A percentile compares a stretch with the other conserved stretches of the same genome.
Conservation (phyloP, 352 stramenopile genomes). For the Phytophthora fragariaefolia region DNA sequence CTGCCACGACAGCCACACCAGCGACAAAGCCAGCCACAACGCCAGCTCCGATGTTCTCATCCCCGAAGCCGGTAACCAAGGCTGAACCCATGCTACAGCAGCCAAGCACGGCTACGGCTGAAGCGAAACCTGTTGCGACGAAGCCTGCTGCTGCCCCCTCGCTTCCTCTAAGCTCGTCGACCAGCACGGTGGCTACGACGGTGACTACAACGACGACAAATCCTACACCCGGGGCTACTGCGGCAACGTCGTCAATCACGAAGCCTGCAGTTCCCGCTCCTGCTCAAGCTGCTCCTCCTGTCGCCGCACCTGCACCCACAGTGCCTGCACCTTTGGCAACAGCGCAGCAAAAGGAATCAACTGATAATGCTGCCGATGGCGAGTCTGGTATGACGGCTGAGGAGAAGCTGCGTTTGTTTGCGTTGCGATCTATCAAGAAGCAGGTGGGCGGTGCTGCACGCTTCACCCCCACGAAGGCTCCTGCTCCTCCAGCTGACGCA, state of each 20-base stretch:
- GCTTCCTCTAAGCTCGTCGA: constrained; percentile 20
- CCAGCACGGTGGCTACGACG: constrained; percentile 18
- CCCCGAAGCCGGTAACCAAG: constrained; percentile 25
- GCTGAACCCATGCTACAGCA: constrained; percentile 15
- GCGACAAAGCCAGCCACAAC: constrained; percentile 24
- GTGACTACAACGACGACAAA: constrained; percentile 26
- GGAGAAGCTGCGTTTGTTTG: constrained; percentile 70
- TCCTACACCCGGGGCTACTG: constrained; percentile 7
- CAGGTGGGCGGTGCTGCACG: constrained; percentile 43
- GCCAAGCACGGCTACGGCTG: constrained; percentile 11
- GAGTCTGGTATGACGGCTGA: constrained; percentile 49
- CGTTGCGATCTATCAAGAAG: constrained; percentile 76
- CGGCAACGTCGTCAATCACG: constrained; percentile 18
- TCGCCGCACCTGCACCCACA: background rate
- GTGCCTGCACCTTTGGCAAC: constrained; percentile 16
- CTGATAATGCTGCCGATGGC: constrained; percentile 6
- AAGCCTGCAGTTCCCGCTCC: constrained; percentile 26
- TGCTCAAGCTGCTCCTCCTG: constrained; percentile 17
- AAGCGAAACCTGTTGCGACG: constrained; percentile 24
- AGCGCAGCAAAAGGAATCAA: constrained; percentile 20
- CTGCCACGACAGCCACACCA: constrained; percentile 21
- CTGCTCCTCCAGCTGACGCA: constrained; percentile 14
- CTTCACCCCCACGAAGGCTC: constrained; percentile 36
- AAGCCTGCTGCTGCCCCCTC: constrained; percentile 19
- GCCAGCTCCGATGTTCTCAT: constrained; percentile 28